phyloP scores from a whole-genome alignment of 257 asterid species.

The Asclepias syriaca region DNA sequence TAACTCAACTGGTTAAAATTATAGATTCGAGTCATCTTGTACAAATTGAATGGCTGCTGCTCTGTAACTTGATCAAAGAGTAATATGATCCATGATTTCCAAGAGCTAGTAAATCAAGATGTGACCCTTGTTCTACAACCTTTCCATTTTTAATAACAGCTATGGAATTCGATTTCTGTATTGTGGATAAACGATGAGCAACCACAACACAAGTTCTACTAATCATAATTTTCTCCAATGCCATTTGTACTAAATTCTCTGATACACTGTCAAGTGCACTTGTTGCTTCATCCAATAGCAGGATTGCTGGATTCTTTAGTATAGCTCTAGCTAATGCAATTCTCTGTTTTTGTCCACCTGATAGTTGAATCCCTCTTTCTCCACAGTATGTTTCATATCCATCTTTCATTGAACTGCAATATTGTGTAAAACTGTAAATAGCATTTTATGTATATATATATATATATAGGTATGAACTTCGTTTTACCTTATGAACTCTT shows the following conservation, averaged over 20 bases:
- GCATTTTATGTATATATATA: not conserved
- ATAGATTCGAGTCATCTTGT: too few relatives aligned
- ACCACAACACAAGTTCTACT: constrained; percentile 56
- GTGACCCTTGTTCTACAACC: constrained; percentile 70
- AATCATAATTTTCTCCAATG: constrained; percentile 59
- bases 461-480: not conserved
- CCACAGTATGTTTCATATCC: constrained; percentile 70
- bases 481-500: constrained; percentile 60
- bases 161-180: constrained; percentile 53
- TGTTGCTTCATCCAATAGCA: constrained; percentile 75
- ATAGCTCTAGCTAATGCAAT: constrained; percentile 68
- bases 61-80: constrained; percentile 45
- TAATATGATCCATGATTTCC: constrained; percentile 50
- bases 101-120: constrained; percentile 36
- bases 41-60: constrained; percentile 16
- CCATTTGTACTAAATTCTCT: constrained; percentile 57
- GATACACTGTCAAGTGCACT: constrained; percentile 63
- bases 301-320: constrained; percentile 62
- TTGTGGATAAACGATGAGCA: constrained; percentile 67
- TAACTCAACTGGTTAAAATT: too few relatives aligned
- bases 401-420: constrained; percentile 47
- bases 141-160: constrained; percentile 58
- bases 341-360: constrained; percentile 79
- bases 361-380: constrained; percentile 66
- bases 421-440: not conserved